phyloP scores from a whole-genome alignment of 202 grass and related monocot genomes.

The Setaria viridis region DNA sequence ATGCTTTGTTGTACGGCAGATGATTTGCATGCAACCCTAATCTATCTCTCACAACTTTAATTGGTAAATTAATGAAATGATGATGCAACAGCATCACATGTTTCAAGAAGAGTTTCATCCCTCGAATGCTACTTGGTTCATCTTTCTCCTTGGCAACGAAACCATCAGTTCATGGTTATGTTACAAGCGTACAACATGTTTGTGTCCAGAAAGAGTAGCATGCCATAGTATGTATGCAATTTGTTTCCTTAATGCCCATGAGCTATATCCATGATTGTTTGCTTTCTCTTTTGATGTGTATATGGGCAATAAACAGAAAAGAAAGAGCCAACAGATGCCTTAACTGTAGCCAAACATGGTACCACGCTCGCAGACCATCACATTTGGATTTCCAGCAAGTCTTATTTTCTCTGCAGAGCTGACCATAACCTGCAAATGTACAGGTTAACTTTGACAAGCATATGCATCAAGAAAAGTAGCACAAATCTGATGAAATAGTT shows the following conservation, averaged over 20 bases:
- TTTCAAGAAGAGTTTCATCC: constrained; percentile 17
- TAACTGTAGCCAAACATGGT: constrained; percentile 99
- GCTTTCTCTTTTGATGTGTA: not conserved
- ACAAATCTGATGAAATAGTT: constrained; percentile 14
- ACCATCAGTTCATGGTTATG: constrained; percentile 12
- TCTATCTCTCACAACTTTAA: constrained; percentile 16
- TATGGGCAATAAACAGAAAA: constrained; percentile 12
- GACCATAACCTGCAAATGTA: constrained; percentile 67
- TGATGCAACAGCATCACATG: not conserved
- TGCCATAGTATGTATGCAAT: not conserved
- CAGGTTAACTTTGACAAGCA: constrained; percentile 23
- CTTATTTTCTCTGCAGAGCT: constrained; percentile 95
- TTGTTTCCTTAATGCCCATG: not conserved
- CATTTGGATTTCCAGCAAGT: constrained; percentile 91
- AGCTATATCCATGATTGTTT: not conserved
- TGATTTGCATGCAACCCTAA: constrained; percentile 22
- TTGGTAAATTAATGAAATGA: constrained; percentile 20
- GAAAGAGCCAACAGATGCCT: constrained; percentile 42
- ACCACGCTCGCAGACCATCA: constrained; percentile 97
- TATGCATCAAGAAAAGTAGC: constrained; percentile 4
- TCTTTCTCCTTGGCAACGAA: not conserved
- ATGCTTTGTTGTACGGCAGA: not conserved
- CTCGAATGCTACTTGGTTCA: constrained; percentile 1
- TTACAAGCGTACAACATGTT: constrained; percentile 24
- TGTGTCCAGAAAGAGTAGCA: constrained; percentile 10